These are phyloP conservation scores for Sclerotiophoma versabilis DNA, from an alignment of 2,329 filamentous ascomycete genomes.

Conservation along the genomic window DNA sequence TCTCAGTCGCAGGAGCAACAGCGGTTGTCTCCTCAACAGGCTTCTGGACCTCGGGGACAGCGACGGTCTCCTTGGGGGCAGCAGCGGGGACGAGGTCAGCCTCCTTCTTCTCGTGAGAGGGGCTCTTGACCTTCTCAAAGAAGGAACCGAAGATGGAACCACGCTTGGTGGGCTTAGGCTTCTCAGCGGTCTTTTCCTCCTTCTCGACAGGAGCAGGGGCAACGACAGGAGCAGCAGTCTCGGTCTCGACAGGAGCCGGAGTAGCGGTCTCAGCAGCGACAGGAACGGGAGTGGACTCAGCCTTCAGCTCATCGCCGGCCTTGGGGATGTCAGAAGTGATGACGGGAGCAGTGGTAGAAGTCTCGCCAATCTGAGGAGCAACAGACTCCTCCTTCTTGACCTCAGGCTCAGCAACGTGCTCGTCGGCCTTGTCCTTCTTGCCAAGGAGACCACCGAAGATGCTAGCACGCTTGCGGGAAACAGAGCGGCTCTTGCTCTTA, in stretches of 20 bases:
- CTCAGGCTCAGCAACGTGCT: constrained; percentile 49
- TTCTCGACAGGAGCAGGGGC: constrained; percentile 32
- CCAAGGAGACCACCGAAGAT: constrained; percentile 65
- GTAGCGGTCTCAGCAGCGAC: constrained; percentile 51
- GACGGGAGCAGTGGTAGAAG: constrained; percentile 45
- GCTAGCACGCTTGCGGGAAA: constrained; percentile 65
- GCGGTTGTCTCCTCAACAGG: constrained; percentile 49
- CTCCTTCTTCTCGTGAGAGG: constrained; percentile 70
- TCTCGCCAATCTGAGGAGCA: constrained; percentile 41
- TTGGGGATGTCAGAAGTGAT: constrained; percentile 41
- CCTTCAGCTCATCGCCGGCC: constrained; percentile 53
- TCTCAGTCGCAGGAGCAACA: constrained; percentile 39
- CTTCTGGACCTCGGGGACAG: constrained; percentile 45
- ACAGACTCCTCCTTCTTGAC: constrained; percentile 50
- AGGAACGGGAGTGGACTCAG: constrained; percentile 48
- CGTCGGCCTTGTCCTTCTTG: constrained; percentile 65
- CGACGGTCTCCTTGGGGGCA: constrained; percentile 52
- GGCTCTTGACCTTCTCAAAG: constrained; percentile 65
- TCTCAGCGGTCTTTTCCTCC: constrained; percentile 50
- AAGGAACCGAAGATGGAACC: constrained; percentile 82
- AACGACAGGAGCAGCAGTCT: constrained; percentile 27
- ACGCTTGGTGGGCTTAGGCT: constrained; percentile 77
- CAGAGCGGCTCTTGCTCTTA: constrained; percentile 66
- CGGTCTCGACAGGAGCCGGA: constrained; percentile 48
- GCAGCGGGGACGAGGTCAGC: constrained; percentile 64